A percentile compares a stretch with the other conserved stretches of the same genome.
Evolutionary conservation across 2,329 filamentous ascomycete genomes (phyloP).

Genomic region (Fusarium graminum): DNA sequence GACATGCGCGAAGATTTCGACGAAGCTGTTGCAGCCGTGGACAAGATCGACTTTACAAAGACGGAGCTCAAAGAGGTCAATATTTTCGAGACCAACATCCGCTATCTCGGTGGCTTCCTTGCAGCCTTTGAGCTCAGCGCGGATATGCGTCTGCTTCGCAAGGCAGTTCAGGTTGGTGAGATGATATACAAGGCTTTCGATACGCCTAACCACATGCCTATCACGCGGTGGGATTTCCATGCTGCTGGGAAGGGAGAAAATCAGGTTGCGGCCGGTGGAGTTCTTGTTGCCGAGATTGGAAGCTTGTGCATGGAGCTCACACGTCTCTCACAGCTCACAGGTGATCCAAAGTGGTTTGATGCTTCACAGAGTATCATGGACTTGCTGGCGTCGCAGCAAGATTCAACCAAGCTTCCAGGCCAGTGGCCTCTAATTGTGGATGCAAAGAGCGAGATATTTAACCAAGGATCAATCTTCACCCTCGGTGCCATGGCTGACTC

Average conservation of each 20-base stretch:
- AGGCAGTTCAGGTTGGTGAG: constrained; percentile 73
- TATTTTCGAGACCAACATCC: constrained; percentile 78
- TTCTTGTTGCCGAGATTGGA: constrained; percentile 65
- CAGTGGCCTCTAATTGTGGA: constrained; percentile 71
- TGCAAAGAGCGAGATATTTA: constrained; percentile 44
- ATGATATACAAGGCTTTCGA: constrained; percentile 76
- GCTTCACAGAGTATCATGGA: constrained; percentile 77
- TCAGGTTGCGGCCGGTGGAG: constrained; percentile 51
- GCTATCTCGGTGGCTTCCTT: constrained; percentile 77
- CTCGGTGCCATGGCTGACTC: constrained; percentile 64
- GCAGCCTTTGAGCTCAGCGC: constrained; percentile 77
- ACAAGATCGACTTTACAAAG: constrained; percentile 71
- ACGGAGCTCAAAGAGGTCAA: constrained; percentile 66
- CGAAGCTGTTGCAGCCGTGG: constrained; percentile 69
- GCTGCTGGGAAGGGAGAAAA: constrained; percentile 52
- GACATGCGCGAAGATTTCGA: constrained; percentile 74
- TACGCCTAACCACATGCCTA: constrained; percentile 75
- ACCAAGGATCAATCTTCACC: constrained; percentile 56
- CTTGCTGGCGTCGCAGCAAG: constrained; percentile 74
- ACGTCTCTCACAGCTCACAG: constrained; percentile 78
- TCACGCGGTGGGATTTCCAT: constrained; percentile 61
- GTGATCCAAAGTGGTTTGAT: constrained; percentile 79
- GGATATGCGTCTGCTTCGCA: constrained; percentile 67
- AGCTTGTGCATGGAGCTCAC: constrained; percentile 81
- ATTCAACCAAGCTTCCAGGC: constrained; percentile 75